Evolutionary conservation across 225 moss, liverwort and hornwort species (phyloP).

Genomic region (Sphagnum tenellum): DNA sequence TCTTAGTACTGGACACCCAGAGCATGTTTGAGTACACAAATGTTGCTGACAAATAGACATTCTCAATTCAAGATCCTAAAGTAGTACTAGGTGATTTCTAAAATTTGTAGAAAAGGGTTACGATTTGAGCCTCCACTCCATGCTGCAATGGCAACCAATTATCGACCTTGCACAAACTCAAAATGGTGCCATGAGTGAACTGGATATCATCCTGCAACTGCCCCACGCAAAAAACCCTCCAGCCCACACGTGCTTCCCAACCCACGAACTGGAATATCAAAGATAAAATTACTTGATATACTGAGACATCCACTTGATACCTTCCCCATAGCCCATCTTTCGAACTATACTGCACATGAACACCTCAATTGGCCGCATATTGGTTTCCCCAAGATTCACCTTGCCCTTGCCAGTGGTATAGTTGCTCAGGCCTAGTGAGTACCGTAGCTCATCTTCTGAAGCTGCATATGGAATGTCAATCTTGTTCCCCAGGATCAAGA

Average conservation of each 20-base stretch:
- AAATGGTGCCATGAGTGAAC: background rate
- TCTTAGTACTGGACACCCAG: too few species aligned
- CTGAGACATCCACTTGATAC: conserved; percentile 91
- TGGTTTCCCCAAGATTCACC: conserved; percentile 69
- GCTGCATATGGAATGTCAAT: too few species aligned
- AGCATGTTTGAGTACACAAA: too few species aligned
- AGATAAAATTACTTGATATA: conserved; percentile 51
- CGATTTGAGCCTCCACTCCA: background rate
- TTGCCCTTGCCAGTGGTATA: conserved; percentile 20
- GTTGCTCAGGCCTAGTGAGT: too few species aligned
- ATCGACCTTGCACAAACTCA: background rate
- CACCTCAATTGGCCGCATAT: conserved; percentile 81
- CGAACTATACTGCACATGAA: conserved; percentile 98
- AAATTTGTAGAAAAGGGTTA: background rate
- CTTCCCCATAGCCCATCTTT: conserved; percentile 91
- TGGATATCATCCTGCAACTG: background rate
- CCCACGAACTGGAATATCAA: too few species aligned
- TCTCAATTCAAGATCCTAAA: too few species aligned
- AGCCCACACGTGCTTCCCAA: background rate
- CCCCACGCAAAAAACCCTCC: background rate
- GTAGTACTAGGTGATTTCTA: background rate
- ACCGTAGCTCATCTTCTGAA: too few species aligned
- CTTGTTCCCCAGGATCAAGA: too few species aligned
- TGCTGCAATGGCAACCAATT: too few species aligned
- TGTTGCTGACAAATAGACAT: too few species aligned